Base-by-base conservation (phyloP, 768 basidiomycete genomes). In the Piloderma croceum region DNA sequence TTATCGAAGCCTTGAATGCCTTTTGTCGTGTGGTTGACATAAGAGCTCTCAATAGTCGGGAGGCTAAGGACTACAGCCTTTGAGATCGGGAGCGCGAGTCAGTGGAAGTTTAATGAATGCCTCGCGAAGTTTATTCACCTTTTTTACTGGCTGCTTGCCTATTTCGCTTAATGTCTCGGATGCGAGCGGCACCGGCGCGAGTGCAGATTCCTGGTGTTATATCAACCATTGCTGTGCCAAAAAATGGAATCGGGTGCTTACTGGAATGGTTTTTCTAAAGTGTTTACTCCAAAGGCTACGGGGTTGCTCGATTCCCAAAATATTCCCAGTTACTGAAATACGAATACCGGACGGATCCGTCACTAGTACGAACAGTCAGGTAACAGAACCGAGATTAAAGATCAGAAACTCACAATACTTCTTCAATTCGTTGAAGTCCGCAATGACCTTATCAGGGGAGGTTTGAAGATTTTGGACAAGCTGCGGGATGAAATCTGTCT, bases 21-120 rank as follows among this genome's bases (percentile, higher is more conserved):
- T 56, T 83, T 89, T 0, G 87, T 74, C 6, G 79, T 81, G 56
- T 91, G 83, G 7, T 69, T 76, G 15, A 79, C 84, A 59, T 81
- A 98, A 2, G 89, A 85, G 52, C 90, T 94, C 64, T 99, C 96
- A 46, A 97, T 94, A 4, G 90, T 91, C 1, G 92, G 84, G 42
- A 98, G 74, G 45, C 88, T 82, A 62, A 93, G 83, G 18, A 98
- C 74, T 21, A 90, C 72, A 20, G 85, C 88, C 86, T 91, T 17
- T 33, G 11, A 31, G 42, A 27, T 23, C 20, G 20, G 27, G 33
- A 39, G 43, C 37, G 22, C 17, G 24, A 7, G 11, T 50, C n/a
- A 51, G 34, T 49, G 7, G 33, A 5, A 31, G 11, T 7, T 12
- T 11, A 36, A 20, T 29, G 11, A 49, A 42, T 18, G 34, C 4